A percentile compares a stretch with the other conserved stretches of the same genome.
phyloP scores from a whole-genome alignment of 163 green algal genomes.

The Volvox carteri region DNA sequence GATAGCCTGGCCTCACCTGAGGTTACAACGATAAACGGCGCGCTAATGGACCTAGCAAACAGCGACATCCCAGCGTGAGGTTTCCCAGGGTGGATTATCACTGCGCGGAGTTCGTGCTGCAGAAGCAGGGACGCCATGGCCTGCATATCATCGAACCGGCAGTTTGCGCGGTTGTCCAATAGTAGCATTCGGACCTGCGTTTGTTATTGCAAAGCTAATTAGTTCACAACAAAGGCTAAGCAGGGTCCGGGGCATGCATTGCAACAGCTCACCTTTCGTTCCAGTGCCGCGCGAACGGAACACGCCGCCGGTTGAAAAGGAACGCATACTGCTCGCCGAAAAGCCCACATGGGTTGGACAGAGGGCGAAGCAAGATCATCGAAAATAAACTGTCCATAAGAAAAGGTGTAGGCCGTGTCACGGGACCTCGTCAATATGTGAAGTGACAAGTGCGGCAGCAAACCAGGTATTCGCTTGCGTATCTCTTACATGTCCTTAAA shows the following conservation, averaged over 20 bases:
- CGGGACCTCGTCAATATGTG: too few relatives aligned
- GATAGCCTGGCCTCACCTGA: neutral
- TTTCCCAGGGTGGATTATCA: neutral
- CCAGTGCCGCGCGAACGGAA: neutral
- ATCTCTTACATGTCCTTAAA: too few relatives aligned
- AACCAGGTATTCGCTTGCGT: too few relatives aligned
- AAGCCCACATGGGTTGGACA: neutral
- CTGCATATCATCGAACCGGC: neutral
- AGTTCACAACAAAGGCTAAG: too few relatives aligned
- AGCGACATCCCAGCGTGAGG: neutral
- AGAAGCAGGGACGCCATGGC: neutral
- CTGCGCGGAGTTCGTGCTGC: neutral
- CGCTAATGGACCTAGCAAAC: constrained; percentile 1
- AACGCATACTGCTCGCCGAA: constrained; percentile 18
- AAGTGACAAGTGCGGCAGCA: too few relatives aligned
- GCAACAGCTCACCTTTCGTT: constrained; percentile 17
- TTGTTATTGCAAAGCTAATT: too few relatives aligned
- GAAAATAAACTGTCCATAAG: neutral
- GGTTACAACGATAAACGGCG: constrained; percentile 30
- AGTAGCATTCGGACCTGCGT: neutral
- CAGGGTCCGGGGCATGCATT: neutral
- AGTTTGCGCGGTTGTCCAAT: neutral
- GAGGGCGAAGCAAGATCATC: constrained; percentile 6
- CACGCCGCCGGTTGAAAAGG: neutral
- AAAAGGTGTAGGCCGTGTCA: too few relatives aligned